These are phyloP conservation scores for Thalassiosira allenii DNA, from an alignment of 352 stramenopile genomes.

Conservation along the genomic window DNA sequence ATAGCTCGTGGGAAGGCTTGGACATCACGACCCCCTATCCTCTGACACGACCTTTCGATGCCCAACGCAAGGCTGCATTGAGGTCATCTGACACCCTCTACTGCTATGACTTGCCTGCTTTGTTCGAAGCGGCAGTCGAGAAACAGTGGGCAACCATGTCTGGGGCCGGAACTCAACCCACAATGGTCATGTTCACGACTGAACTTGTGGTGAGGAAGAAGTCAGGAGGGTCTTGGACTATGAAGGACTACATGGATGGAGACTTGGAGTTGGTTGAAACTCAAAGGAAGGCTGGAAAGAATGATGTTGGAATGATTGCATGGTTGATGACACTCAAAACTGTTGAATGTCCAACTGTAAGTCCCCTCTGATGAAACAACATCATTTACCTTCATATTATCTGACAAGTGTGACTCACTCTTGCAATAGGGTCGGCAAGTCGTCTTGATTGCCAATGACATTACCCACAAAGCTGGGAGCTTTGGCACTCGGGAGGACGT, in stretches of 20 bases:
- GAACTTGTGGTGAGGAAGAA: conserved; percentile 93
- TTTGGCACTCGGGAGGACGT: conserved; percentile 99
- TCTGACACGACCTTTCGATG: conserved; percentile 93
- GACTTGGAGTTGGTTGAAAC: conserved; percentile 88
- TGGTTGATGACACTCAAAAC: conserved; percentile 98
- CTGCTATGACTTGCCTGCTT: conserved; percentile 98
- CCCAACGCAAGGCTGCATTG: conserved; percentile 90
- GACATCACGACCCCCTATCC: conserved; percentile 97
- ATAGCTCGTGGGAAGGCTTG: conserved; percentile 93
- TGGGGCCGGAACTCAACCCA: conserved; percentile 61
- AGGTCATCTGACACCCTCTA: conserved; percentile 93
- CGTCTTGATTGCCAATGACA: conserved; percentile 99
- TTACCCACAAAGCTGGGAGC: conserved; percentile 98
- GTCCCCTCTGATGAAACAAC: too few species aligned
- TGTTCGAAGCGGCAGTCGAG: conserved; percentile 97
- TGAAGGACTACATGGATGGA: conserved; percentile 85
- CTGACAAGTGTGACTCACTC: too few species aligned
- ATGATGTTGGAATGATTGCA: conserved; percentile 99
- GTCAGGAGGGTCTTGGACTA: conserved; percentile 80
- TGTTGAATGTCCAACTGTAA: conserved; percentile 94
- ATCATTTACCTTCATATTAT: too few species aligned
- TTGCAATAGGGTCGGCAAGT: conserved; percentile 95
- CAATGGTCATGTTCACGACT: conserved; percentile 91
- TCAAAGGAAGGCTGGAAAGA: conserved; percentile 91
- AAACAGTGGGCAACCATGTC: conserved; percentile 83